phyloP scores from a whole-genome alignment of 2,329 filamentous ascomycete species.

The Xylaria arbuscula region DNA sequence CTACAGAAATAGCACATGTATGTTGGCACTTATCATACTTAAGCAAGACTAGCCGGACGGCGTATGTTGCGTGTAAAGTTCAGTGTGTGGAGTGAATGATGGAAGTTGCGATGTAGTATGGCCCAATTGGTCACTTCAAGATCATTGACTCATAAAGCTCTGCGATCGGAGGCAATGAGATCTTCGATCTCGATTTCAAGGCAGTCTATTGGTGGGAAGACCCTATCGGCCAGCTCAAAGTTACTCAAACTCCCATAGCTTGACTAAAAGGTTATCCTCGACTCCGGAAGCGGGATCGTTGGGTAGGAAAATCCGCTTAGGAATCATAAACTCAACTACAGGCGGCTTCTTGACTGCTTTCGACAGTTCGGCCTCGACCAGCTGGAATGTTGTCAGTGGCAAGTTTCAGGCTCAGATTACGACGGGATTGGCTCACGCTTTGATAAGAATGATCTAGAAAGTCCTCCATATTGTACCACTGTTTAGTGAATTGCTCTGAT shows the following conservation, averaged over 20 bases:
- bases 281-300: conserved; percentile 60
- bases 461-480: conserved; percentile 93
- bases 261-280: conserved; percentile 67
- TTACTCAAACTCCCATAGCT: conserved; percentile 68
- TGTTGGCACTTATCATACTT: conserved; percentile 27
- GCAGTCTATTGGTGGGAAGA: conserved; percentile 11
- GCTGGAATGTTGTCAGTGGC: conserved; percentile 60
- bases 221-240: neutral
- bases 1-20: conserved; percentile 33
- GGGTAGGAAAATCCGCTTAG: conserved; percentile 79
- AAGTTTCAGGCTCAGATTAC: neutral
- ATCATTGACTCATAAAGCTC: conserved; percentile 29
- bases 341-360: conserved; percentile 88
- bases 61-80: conserved; percentile 26
- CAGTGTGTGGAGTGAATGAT: conserved; percentile 12
- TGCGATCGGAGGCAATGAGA: conserved; percentile 24
- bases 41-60: conserved; percentile 16
- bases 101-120: conserved; percentile 22
- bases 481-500: conserved; percentile 96
- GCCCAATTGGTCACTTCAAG: conserved; percentile 23
- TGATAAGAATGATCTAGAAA: conserved; percentile 95
- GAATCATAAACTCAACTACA: conserved; percentile 93
- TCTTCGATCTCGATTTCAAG: conserved; percentile 10
- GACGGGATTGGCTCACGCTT: conserved; percentile 66
- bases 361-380: conserved; percentile 84